Conservation (phyloP, 768 basidiomycete species). For the Tricholoma hemisulphureum region DNA sequence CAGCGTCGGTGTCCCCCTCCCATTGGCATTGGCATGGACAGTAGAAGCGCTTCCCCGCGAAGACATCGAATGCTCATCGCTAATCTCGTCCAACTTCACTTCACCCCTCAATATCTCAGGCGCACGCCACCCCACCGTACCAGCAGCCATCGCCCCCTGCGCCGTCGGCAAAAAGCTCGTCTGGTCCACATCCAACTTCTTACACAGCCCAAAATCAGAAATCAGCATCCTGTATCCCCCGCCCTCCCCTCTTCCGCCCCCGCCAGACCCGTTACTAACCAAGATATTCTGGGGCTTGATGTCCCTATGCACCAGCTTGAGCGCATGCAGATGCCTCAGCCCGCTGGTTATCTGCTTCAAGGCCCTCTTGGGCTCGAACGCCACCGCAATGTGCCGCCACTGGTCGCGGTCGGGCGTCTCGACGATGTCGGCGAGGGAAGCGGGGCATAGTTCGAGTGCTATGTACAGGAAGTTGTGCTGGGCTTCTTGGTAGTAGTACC, state of each 20-base stretch:
- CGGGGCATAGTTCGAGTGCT: conserved; percentile 92
- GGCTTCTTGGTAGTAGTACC: conserved; percentile 96
- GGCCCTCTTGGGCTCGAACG: conserved; percentile 86
- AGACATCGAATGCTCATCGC: conserved; percentile 63
- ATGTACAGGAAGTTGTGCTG: conserved; percentile 95
- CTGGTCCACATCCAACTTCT: conserved; percentile 93
- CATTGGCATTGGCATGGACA: conserved; percentile 29
- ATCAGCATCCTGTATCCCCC: conserved; percentile 78
- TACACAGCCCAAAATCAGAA: conserved; percentile 96
- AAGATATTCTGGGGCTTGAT: conserved; percentile 99
- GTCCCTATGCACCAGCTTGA: conserved; percentile 97
- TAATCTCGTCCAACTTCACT: conserved; percentile 83
- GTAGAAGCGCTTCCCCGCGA: conserved; percentile 65
- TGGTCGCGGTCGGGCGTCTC: conserved; percentile 69
- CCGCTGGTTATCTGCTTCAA: conserved; percentile 85
- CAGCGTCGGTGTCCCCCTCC: conserved; percentile 12
- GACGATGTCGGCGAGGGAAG: conserved; percentile 83
- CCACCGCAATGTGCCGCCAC: conserved; percentile 71
- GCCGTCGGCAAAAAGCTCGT: conserved; percentile 93
- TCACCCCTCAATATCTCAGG: conserved; percentile 95
- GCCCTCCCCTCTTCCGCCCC: conserved; percentile 36
- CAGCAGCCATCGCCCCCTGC: conserved; percentile 85
- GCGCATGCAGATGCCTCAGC: conserved; percentile 83
- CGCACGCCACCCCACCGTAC: conserved; percentile 96
- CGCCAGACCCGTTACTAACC: conserved; percentile 63